phyloP scores from a whole-genome alignment of 768 basidiomycete species.

The Serendipita sp. region DNA sequence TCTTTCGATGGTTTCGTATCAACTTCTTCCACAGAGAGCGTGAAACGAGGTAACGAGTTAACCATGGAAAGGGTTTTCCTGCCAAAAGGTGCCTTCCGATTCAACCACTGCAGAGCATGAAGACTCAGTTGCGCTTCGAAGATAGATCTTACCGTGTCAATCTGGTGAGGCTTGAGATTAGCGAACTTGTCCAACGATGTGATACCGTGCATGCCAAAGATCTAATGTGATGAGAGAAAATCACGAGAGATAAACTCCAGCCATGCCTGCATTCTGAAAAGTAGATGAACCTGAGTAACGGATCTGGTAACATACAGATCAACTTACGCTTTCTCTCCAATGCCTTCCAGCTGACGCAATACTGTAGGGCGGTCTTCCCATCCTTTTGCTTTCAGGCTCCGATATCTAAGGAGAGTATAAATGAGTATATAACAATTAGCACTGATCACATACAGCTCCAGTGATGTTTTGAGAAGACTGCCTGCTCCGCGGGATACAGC shows the following conservation, averaged over 20 bases:
- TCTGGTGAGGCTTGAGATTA: constrained; percentile 37
- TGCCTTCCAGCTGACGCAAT: constrained; percentile 72
- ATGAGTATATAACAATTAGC: background rate
- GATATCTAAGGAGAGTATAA: constrained; percentile 40
- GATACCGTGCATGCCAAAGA: constrained; percentile 60
- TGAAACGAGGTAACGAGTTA: constrained; percentile 51
- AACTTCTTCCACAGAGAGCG: constrained; percentile 34
- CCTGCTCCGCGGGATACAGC: constrained; percentile 52
- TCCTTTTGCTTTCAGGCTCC: constrained; percentile 50
- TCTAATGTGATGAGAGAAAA: constrained; percentile 24
- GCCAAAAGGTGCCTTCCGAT: constrained; percentile 62
- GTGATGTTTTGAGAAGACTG: constrained; percentile 47
- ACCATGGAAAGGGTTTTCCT: constrained; percentile 45
- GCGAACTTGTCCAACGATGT: constrained; percentile 41
- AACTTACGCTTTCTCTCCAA: constrained; percentile 85
- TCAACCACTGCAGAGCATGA: constrained; percentile 37
- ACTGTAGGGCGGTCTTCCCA: constrained; percentile 85
- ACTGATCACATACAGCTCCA: constrained; percentile 45
- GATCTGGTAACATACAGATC: background rate
- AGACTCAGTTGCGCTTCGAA: background rate
- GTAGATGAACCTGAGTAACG: constrained; percentile 11
- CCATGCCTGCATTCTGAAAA: constrained; percentile 15
- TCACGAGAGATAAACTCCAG: background rate
- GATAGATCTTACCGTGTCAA: constrained; percentile 39
- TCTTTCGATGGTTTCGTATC: constrained; percentile 24